These are phyloP conservation scores for Apiotrichum gracile DNA, from an alignment of 1,284 basidiomycete species.

Conservation along the genomic window DNA sequence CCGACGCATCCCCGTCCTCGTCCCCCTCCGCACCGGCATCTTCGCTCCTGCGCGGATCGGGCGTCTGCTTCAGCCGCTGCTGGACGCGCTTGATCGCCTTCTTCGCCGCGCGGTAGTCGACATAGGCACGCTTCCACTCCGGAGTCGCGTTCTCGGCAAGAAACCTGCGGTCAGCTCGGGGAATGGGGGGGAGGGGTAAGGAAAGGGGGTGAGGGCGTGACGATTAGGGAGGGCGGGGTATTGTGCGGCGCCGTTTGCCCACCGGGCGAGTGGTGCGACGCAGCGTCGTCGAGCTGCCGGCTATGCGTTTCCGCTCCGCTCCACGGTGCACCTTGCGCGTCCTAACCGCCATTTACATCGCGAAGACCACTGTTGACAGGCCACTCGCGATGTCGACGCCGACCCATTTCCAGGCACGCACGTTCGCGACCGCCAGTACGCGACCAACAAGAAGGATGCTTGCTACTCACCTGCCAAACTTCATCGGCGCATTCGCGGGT, in stretches of 20 bases:
- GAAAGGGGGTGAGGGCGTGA: neutral
- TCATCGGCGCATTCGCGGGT: slow-evolving; percentile 13
- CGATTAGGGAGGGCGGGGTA: neutral
- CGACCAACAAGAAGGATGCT: neutral
- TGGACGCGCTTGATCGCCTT: slow-evolving; percentile 45
- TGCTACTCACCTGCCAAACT: slow-evolving; percentile 25
- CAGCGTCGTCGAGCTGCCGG: too few species aligned
- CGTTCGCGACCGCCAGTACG: neutral
- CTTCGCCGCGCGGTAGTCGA: slow-evolving; percentile 47
- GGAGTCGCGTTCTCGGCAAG: slow-evolving; percentile 45
- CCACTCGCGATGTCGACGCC: too few species aligned
- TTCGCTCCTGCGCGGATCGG: neutral
- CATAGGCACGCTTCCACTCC: slow-evolving; percentile 48
- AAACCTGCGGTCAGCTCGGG: slow-evolving; percentile 25
- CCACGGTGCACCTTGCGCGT: too few species aligned
- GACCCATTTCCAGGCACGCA: neutral
- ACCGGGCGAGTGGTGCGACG: too few species aligned
- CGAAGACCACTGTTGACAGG: too few species aligned
- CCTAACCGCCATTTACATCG: too few species aligned
- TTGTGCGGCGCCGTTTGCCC: too few species aligned
- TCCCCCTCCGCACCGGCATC: slow-evolving; percentile 7
- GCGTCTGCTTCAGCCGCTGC: slow-evolving; percentile 21
- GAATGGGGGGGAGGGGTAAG: neutral
- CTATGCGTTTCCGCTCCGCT: too few species aligned
- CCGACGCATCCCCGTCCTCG: slow-evolving; percentile 13